These are phyloP conservation scores for Stephania cephalantha DNA, from an alignment of 164 flowering plant species.

Conservation along the genomic window DNA sequence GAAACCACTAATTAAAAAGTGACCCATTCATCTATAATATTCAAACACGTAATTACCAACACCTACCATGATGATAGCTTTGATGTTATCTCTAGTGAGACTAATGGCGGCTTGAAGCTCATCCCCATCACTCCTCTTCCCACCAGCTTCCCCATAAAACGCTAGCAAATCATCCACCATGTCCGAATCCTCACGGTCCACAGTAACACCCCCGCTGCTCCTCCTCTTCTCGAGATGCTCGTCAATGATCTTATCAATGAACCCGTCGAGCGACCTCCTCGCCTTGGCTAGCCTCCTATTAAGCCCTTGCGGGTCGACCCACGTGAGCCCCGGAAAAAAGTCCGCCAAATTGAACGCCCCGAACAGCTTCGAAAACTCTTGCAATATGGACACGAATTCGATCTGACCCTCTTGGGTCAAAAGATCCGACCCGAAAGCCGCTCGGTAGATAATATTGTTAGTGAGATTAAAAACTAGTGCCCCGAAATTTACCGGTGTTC, in stretches of 20 bases:
- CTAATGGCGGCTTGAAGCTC: constrained; percentile 43
- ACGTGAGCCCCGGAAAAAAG: constrained; percentile 50
- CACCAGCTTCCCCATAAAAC: constrained; percentile 39
- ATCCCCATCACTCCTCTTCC: constrained; percentile 23
- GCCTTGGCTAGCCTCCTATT: constrained; percentile 39
- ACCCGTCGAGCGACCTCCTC: constrained; percentile 45
- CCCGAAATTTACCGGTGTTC: constrained; percentile 45
- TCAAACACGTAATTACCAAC: not conserved
- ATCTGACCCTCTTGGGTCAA: constrained; percentile 43
- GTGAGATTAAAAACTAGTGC: constrained; percentile 59
- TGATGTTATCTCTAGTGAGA: constrained; percentile 65
- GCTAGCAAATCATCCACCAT: constrained; percentile 78
- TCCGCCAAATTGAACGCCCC: constrained; percentile 75
- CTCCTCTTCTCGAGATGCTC: constrained; percentile 41
- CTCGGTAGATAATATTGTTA: constrained; percentile 46
- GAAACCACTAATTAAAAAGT: not conserved
- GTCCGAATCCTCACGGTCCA: constrained; percentile 28
- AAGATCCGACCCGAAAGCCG: constrained; percentile 60
- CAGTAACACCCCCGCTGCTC: not conserved
- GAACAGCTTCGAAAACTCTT: constrained; percentile 72
- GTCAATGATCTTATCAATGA: constrained; percentile 63
- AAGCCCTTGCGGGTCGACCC: constrained; percentile 60
- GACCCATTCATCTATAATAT: not conserved
- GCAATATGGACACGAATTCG: constrained; percentile 54
- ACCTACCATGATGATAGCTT: constrained; percentile 82